These are phyloP conservation scores for Neurospora sublineolata DNA, from an alignment of 495 filamentous ascomycete genomes.

Conservation along the genomic window DNA sequence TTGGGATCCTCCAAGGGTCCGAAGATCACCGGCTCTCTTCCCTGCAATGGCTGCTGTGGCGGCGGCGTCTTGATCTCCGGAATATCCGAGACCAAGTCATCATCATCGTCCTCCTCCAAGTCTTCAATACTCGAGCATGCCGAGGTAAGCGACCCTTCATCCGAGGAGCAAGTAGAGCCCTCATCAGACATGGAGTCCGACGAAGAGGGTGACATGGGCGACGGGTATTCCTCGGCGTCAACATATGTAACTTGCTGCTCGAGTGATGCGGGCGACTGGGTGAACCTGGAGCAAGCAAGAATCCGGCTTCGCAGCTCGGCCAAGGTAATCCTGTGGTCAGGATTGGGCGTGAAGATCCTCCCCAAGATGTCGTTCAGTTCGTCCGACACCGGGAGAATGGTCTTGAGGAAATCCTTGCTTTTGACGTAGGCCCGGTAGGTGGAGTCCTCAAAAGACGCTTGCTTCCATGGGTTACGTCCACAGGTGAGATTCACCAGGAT, in stretches of 20 bases:
- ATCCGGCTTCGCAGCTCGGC: slow-evolving; percentile 70
- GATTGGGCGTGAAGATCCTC: slow-evolving; percentile 82
- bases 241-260: slow-evolving; percentile 30
- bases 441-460: slow-evolving; percentile 82
- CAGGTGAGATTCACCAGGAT: slow-evolving; percentile 96
- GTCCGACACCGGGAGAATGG: slow-evolving; percentile 83
- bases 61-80: slow-evolving; percentile 31
- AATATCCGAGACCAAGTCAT: slow-evolving; percentile 29
- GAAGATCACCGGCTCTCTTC: slow-evolving; percentile 24
- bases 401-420: slow-evolving; percentile 77
- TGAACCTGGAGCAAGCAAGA: slow-evolving; percentile 64
- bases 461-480: slow-evolving; percentile 97
- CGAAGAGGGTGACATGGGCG: slow-evolving; percentile 28
- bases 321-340: slow-evolving; percentile 73
- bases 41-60: slow-evolving; percentile 17
- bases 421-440: slow-evolving; percentile 88
- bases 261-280: slow-evolving; percentile 35
- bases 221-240: slow-evolving; percentile 31
- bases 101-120: slow-evolving; percentile 25
- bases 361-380: slow-evolving; percentile 83
- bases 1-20: slow-evolving; percentile 28
- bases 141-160: slow-evolving; percentile 35
- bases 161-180: slow-evolving; percentile 36
- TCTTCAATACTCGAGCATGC: slow-evolving; percentile 35
- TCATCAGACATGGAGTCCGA: slow-evolving; percentile 30